Conservation (phyloP, 768 basidiomycete genomes). For the Tricholoma hemisulphureum region DNA sequence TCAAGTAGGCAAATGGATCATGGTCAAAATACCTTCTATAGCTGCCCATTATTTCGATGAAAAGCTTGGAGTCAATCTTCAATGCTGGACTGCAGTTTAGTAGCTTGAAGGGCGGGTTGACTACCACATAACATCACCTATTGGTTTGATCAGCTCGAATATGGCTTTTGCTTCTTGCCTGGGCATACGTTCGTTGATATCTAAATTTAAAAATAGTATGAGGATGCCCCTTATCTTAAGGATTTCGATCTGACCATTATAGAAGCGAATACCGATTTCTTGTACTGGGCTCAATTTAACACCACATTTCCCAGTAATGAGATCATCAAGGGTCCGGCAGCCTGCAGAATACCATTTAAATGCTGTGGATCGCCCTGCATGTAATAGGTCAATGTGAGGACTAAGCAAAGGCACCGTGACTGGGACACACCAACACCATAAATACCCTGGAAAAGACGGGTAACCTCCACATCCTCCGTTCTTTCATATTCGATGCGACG, state of each 20-base stretch:
- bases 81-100: slow-evolving; percentile 46
- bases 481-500: slow-evolving; percentile 65
- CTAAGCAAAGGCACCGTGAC: no score
- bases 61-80: slow-evolving; percentile 64
- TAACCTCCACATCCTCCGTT: slow-evolving; percentile 59
- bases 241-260: slow-evolving; percentile 52
- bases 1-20: not conserved
- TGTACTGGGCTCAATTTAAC: slow-evolving; percentile 60
- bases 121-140: slow-evolving; percentile 44
- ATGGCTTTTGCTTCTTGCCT: slow-evolving; percentile 74
- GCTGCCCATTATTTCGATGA: slow-evolving; percentile 89
- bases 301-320: slow-evolving; percentile 56
- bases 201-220: slow-evolving; percentile 35
- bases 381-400: not conserved
- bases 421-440: slow-evolving; percentile 83
- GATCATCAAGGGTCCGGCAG: slow-evolving; percentile 75
- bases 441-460: slow-evolving; percentile 68
- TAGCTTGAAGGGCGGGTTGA: not conserved
- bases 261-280: slow-evolving; percentile 65
- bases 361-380: slow-evolving; percentile 61
- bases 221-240: not conserved
- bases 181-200: slow-evolving; percentile 85
- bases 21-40: slow-evolving; percentile 58
- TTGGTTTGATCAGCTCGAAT: slow-evolving; percentile 67
- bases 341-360: slow-evolving; percentile 74